phyloP scores from a whole-genome alignment of 108 stramenopile species.

The Cyclotella atomus region DNA sequence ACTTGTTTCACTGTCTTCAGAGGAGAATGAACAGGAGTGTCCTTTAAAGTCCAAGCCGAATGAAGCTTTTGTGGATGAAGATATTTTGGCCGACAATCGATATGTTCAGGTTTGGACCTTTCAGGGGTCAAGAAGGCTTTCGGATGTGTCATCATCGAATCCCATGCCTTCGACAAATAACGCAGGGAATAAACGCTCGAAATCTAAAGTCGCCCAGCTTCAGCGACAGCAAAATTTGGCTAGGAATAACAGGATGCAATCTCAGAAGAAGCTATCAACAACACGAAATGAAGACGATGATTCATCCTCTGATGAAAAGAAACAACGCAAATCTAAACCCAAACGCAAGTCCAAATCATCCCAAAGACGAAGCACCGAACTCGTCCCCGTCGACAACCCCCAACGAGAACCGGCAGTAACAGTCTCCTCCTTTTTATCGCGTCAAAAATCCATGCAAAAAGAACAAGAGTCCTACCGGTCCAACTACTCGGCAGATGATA shows the following conservation, averaged over 20 bases:
- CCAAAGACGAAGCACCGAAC: background rate
- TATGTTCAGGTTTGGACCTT: conserved; percentile 33
- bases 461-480: background rate
- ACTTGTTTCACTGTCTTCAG: conserved; percentile 24
- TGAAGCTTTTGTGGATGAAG: conserved; percentile 9
- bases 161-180: background rate
- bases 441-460: conserved; percentile 6
- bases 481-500: background rate
- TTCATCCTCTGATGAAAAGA: background rate
- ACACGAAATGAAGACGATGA: too few relatives aligned
- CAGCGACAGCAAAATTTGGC: conserved; percentile 29
- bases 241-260: too few relatives aligned
- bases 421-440: background rate
- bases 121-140: conserved; percentile 11
- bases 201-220: conserved; percentile 22
- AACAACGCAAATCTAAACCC: background rate
- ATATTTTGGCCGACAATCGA: conserved; percentile 11
- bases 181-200: conserved; percentile 1
- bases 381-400: background rate
- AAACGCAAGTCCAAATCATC: background rate
- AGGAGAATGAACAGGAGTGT: background rate
- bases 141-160: background rate
- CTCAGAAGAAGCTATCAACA: too few relatives aligned
- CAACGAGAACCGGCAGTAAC: background rate
- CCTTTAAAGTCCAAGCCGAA: conserved; percentile 8